phyloP scores from a whole-genome alignment of 2,329 filamentous ascomycete species.

The Colletotrichum siamense region DNA sequence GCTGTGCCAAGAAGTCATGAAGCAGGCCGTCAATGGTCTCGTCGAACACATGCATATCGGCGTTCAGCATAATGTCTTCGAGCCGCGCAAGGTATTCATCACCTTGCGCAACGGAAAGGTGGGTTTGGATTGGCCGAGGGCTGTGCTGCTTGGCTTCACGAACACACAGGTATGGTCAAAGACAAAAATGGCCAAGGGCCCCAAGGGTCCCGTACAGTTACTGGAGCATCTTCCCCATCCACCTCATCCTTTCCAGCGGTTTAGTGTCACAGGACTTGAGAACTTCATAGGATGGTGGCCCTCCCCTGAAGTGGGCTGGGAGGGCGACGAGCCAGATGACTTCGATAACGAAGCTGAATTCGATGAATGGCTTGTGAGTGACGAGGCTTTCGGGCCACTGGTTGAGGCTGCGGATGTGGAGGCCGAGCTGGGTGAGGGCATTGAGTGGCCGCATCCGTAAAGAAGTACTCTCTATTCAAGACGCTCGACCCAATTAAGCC shows the following conservation, averaged over 20 bases:
- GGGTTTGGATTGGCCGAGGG: accelerated
- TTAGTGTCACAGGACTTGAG: accelerated
- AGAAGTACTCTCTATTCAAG: not conserved
- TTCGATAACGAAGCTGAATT: not conserved
- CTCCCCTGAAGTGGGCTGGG: not conserved
- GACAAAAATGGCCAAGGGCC: not conserved
- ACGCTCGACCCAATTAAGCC: not conserved
- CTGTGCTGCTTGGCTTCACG: accelerated
- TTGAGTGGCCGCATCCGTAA: not conserved
- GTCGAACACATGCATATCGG: not conserved
- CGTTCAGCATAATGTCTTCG: not conserved
- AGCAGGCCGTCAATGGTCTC: not conserved
- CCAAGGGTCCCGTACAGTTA: not conserved
- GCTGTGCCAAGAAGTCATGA: not conserved
- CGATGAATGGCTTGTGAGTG: not conserved
- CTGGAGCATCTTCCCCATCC: not conserved
- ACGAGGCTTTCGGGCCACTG: not conserved
- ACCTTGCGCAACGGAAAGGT: not conserved
- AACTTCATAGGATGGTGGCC: not conserved
- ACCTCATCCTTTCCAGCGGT: not conserved
- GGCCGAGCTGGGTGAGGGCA: not conserved
- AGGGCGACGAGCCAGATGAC: not conserved
- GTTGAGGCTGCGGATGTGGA: not conserved
- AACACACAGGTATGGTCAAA: not conserved
- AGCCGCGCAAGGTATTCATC: not conserved